Percentiles rank a stretch among this genome's conserved stretches.
Evolutionary conservation across 257 asterid genomes (phyloP).

Genomic region (Solanum virginianum): DNA sequence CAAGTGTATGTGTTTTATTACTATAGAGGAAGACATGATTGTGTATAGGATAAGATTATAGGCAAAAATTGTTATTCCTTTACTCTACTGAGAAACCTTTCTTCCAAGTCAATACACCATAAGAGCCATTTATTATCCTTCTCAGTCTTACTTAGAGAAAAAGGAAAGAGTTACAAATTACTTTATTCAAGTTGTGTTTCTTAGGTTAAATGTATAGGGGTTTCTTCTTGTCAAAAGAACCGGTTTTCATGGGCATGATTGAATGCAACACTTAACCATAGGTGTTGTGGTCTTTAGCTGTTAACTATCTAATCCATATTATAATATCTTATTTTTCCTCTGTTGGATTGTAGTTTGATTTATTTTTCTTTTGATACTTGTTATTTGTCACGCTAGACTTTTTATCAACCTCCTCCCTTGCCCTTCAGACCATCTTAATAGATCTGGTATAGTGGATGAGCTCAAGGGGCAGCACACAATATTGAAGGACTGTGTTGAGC

Average conservation of each 20-base stretch:
- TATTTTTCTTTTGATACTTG: neutral
- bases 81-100: neutral
- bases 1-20: neutral
- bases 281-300: neutral
- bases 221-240: neutral
- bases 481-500: constrained; percentile 65
- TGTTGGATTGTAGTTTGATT: neutral
- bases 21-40: neutral
- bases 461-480: constrained; percentile 59
- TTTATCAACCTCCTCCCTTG: neutral
- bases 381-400: neutral
- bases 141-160: neutral
- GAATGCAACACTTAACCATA: neutral
- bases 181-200: neutral
- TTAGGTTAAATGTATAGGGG: neutral
- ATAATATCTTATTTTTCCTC: neutral
- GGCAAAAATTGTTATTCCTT: neutral
- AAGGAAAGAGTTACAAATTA: neutral
- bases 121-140: neutral
- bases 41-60: neutral
- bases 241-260: neutral
- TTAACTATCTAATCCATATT: neutral
- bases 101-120: neutral
- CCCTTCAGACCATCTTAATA: constrained; percentile 19
- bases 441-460: constrained; percentile 37